A percentile compares a stretch with the other conserved stretches of the same genome.
These are phyloP conservation scores for Phaeosphaeriaceae sp. DNA, from an alignment of 2,329 filamentous ascomycete genomes.

Conservation along the genomic window DNA sequence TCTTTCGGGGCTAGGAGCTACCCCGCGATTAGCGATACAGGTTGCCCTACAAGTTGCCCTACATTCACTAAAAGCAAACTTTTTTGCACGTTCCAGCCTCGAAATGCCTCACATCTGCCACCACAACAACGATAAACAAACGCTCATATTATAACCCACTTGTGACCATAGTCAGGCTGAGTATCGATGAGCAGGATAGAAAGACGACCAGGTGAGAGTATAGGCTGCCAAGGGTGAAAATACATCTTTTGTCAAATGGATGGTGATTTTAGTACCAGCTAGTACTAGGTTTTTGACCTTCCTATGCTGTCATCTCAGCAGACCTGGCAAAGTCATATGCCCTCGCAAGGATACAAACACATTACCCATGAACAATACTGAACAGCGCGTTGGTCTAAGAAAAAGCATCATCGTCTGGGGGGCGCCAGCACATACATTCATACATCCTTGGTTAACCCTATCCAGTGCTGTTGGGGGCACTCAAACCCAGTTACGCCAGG, in stretches of 20 bases:
- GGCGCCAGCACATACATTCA: not conserved
- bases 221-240: too few species aligned
- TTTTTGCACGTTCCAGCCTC: too few species aligned
- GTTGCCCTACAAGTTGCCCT: too few species aligned
- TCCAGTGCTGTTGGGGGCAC: not conserved
- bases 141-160: too few species aligned
- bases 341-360: constrained; percentile 6
- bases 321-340: constrained; percentile 19
- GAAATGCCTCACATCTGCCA: too few species aligned
- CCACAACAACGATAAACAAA: too few species aligned
- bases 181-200: too few species aligned
- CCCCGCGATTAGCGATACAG: too few species aligned
- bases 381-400: not conserved
- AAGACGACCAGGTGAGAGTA: too few species aligned
- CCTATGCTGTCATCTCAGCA: constrained; percentile 13
- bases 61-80: too few species aligned
- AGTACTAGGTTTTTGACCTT: constrained; percentile 1
- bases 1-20: not conserved
- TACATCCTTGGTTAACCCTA: not conserved
- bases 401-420: not conserved
- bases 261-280: constrained; percentile 1
- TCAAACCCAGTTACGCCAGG: not conserved
- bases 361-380: constrained; percentile 1
- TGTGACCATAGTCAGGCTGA: too few species aligned
- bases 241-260: not conserved